phyloP scores from a whole-genome alignment of 2,329 filamentous ascomycete genomes.

The Curvularia spicifera region DNA sequence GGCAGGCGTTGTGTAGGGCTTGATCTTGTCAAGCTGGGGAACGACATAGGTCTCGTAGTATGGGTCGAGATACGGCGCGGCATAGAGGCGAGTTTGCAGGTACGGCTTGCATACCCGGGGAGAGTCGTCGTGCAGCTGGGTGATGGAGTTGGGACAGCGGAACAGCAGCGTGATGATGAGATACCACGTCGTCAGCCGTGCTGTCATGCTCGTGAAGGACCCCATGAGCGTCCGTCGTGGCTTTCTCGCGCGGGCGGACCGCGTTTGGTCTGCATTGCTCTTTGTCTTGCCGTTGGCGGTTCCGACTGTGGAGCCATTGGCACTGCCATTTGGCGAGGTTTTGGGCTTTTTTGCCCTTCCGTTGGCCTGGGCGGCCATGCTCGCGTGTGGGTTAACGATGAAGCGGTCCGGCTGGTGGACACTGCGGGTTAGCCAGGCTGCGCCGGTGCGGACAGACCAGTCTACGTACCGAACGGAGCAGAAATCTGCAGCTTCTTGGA shows the following conservation, averaged over 20 bases:
- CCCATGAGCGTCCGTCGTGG: constrained; percentile 31
- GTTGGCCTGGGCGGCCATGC: constrained; percentile 49
- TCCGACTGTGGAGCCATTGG: constrained; percentile 35
- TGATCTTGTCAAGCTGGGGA: constrained; percentile 77
- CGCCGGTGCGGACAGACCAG: neutral
- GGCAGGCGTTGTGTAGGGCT: constrained; percentile 76
- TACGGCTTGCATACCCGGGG: constrained; percentile 86
- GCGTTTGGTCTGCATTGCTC: constrained; percentile 38
- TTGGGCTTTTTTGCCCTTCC: constrained; percentile 47
- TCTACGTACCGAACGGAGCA: constrained; percentile 12
- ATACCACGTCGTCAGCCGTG: constrained; percentile 78
- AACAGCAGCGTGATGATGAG: constrained; percentile 80
- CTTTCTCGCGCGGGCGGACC: constrained; percentile 24
- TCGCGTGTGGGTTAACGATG: constrained; percentile 23
- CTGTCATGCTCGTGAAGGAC: constrained; percentile 42
- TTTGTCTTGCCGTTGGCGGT: constrained; percentile 38
- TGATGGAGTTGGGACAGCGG: constrained; percentile 75
- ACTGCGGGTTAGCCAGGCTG: constrained; percentile 6
- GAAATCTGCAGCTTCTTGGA: constrained; percentile 11
- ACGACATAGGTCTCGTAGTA: constrained; percentile 87
- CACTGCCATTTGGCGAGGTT: constrained; percentile 33
- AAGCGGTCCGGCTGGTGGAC: constrained; percentile 10
- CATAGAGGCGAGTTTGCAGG: constrained; percentile 66
- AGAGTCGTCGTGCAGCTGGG: constrained; percentile 71
- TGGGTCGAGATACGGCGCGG: constrained; percentile 78